These are phyloP conservation scores for Aspergillus pseudoviridinutans DNA, from an alignment of 2,329 filamentous ascomycete genomes.

Conservation along the genomic window DNA sequence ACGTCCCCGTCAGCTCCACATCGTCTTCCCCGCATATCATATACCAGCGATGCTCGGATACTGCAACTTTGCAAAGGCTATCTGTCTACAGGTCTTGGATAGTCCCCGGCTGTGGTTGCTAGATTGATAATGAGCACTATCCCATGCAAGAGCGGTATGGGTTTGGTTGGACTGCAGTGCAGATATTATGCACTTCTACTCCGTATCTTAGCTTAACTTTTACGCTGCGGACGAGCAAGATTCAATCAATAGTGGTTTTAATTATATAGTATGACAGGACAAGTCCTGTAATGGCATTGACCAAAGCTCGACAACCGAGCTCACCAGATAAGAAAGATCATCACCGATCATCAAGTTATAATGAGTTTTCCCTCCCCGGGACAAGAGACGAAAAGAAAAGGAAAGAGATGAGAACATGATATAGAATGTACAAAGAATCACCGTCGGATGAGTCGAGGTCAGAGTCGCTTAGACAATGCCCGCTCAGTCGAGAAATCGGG, in stretches of 20 bases:
- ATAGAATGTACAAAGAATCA: background rate
- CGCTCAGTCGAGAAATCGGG: background rate
- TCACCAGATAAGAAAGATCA: background rate
- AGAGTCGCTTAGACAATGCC: background rate
- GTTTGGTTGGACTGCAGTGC: too few species aligned
- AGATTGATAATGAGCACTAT: background rate
- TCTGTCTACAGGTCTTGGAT: too few species aligned
- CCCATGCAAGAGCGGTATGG: background rate
- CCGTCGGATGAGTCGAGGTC: background rate
- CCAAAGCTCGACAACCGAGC: background rate
- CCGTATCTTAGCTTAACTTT: background rate
- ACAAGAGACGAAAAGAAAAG: background rate
- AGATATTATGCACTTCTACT: too few species aligned
- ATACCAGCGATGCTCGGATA: background rate
- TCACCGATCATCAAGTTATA: background rate
- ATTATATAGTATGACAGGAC: background rate
- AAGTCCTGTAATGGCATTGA: background rate
- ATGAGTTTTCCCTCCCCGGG: background rate
- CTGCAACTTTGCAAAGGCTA: background rate
- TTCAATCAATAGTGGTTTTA: background rate
- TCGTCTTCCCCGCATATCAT: background rate
- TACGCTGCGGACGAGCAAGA: too few species aligned
- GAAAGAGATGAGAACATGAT: background rate
- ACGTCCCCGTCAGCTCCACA: background rate
- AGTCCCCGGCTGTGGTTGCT: too few species aligned